Evolutionary conservation across 2,329 filamentous ascomycete genomes (phyloP), one percentile per base, ranked within the genome.

Genomic region (Rugonectria rugulosa): DNA sequence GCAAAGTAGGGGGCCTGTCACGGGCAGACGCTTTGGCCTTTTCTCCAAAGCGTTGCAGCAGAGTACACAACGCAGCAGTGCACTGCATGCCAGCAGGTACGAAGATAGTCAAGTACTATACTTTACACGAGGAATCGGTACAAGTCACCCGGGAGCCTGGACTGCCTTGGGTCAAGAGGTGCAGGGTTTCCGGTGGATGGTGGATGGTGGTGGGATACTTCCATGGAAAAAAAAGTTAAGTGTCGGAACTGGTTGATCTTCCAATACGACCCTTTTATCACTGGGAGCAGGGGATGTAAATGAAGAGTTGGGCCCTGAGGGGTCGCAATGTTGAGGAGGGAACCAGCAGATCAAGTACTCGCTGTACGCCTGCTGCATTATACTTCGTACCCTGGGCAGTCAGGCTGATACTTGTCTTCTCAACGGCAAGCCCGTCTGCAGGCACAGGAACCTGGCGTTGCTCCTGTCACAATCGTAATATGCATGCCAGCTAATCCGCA

Each of bases 41-140:
- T 34, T 24, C 37, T 37, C 26, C 20, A 11, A 41, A 20, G 24
- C 36, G 36, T 27, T 45, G 46, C 24, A 32, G 24, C 14, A 29
- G n/a, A 7, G 1, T 41, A 24, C 42, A 36, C 23, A 47, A 32
- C 36, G 27, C 36, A 49, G 26, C 24, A 53, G 21, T 17, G 37
- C 56, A 60, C 55, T 54, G 20, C 37, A 48, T 49, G 53, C 47
- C 53, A 45, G 48, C 51, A 48, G 55, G 42, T 56, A n/a, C n/a
- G n/a, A n/a, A n/a, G n/a, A n/a, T n/a, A n/a, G n/a, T n/a, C n/a
- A n/a, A n/a, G n/a, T n/a, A n/a, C n/a, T n/a, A n/a, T n/a, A 62
- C 54, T 55, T 58, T 56, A 67, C 58, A 64, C 53, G 61, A 64
- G 62, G 57, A 59, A 53, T 54, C 54, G 56, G 53, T 24, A 40